A percentile compares a stretch with the other conserved stretches of the same genome.
These are phyloP conservation scores for Boletus coffeatus DNA, from an alignment of 1,284 basidiomycete genomes.

Conservation along the genomic window DNA sequence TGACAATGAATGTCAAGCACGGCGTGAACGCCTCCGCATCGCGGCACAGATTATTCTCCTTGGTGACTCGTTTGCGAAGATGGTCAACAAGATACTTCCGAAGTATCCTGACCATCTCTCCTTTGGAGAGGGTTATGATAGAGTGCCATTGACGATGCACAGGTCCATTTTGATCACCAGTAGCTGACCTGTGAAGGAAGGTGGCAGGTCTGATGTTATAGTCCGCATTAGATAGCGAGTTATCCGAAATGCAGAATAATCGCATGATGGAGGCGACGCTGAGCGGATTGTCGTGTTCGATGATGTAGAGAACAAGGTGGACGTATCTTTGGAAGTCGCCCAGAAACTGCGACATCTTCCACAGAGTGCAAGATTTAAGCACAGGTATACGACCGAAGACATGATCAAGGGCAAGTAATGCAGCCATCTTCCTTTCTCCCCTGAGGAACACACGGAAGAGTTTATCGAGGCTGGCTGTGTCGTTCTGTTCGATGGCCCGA, in stretches of 20 bases:
- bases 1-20: conserved; percentile 36
- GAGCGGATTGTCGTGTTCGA: conserved; percentile 26
- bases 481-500: conserved; percentile 13
- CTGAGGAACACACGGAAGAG: conserved; percentile 14
- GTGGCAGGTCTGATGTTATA: conserved; percentile 25
- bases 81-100: conserved; percentile 22
- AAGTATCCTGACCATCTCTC: conserved; percentile 12
- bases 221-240: conserved; percentile 19
- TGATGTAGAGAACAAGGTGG: conserved; percentile 30
- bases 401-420: conserved; percentile 26
- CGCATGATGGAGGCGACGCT: conserved; percentile 22
- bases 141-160: neutral
- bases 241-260: conserved; percentile 36
- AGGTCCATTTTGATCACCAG: neutral
- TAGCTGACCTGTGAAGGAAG: conserved; percentile 20
- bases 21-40: conserved; percentile 32
- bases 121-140: conserved; percentile 6
- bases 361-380: conserved; percentile 10
- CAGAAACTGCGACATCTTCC: conserved; percentile 31
- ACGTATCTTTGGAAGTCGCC: conserved; percentile 34
- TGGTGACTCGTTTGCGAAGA: conserved; percentile 29
- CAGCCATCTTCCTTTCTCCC: conserved; percentile 4
- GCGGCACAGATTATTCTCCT: conserved; percentile 33
- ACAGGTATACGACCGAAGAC: conserved; percentile 16
- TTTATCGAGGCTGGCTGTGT: conserved; percentile 5